phyloP scores from a whole-genome alignment of 192 early-diverging fungal species.

The Coemansia sp. region DNA sequence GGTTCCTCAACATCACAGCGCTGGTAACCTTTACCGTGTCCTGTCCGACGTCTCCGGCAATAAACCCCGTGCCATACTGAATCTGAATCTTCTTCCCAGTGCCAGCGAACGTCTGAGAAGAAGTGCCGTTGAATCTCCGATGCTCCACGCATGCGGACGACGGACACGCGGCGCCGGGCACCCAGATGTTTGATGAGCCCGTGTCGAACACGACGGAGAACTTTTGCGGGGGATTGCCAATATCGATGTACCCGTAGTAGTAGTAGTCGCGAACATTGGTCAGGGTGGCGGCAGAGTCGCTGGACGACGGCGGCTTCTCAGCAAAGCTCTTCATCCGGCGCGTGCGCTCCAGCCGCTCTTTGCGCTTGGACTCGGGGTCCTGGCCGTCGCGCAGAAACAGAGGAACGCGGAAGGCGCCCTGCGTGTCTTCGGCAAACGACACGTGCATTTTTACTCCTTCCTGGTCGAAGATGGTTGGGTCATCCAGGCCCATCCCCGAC shows the following conservation, averaged over 20 bases:
- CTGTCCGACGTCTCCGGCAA: slow-evolving; percentile 87
- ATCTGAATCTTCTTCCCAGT: slow-evolving; percentile 72
- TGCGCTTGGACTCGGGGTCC: slow-evolving; percentile 46
- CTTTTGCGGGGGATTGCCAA: slow-evolving; percentile 68
- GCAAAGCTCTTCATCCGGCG: slow-evolving; percentile 41
- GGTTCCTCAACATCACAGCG: slow-evolving; percentile 34
- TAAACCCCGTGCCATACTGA: slow-evolving; percentile 87
- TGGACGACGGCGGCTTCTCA: slow-evolving; percentile 12
- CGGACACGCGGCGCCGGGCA: slow-evolving; percentile 63
- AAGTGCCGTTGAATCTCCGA: slow-evolving; percentile 66
- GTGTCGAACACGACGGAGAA: slow-evolving; percentile 72
- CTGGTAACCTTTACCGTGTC: slow-evolving; percentile 56
- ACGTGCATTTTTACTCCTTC: slow-evolving; percentile 28
- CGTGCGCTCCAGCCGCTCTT: slow-evolving; percentile 32
- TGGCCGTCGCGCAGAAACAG: slow-evolving; percentile 44
- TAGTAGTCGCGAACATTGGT: slow-evolving; percentile 48
- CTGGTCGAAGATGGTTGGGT: slow-evolving; percentile 15
- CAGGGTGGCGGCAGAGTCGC: slow-evolving; percentile 17
- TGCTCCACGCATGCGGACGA: slow-evolving; percentile 80
- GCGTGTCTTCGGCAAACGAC: slow-evolving; percentile 12
- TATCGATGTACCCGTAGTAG: slow-evolving; percentile 71
- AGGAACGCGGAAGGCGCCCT: slow-evolving; percentile 38
- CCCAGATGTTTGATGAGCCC: slow-evolving; percentile 71
- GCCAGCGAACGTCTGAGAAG: slow-evolving; percentile 65
- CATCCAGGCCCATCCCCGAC: slow-evolving; percentile 2